A percentile compares a stretch with the other conserved stretches of the same genome.
These are phyloP conservation scores for Gryganskiella cystojenkinii DNA, from an alignment of 192 early-diverging fungal species.

Conservation along the genomic window DNA sequence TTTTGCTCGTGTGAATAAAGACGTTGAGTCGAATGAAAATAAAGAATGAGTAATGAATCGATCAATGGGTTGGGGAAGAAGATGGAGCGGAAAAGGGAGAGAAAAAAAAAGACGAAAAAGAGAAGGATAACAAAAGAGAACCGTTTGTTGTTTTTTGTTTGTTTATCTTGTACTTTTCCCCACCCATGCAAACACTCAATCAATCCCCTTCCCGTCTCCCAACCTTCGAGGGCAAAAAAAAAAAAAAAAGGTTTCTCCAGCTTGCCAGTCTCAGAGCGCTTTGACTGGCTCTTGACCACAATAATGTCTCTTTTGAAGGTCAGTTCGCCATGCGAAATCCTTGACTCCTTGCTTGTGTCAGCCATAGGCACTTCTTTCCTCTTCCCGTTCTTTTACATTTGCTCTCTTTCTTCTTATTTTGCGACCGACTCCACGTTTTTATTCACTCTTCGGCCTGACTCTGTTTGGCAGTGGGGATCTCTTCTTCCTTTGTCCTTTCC, in stretches of 20 bases:
- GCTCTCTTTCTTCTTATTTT: no score
- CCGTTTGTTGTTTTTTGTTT: not conserved
- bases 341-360: not conserved
- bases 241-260: not conserved
- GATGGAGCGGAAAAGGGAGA: not conserved
- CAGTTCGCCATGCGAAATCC: not conserved
- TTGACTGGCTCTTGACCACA: not conserved
- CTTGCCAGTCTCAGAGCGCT: not conserved
- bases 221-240: not conserved
- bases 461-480: no score
- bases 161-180: not conserved
- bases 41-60: not conserved
- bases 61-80: not conserved
- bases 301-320: not conserved
- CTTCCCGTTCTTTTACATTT: not conserved
- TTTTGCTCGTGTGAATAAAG: not conserved
- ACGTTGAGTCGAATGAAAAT: no score
- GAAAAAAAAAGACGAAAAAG: not conserved
- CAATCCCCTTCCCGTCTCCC: not conserved
- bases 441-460: no score
- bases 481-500: not conserved
- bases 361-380: not conserved
- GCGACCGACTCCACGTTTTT: no score
- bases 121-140: conserved; percentile 5
- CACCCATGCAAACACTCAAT: no score